Conservation (phyloP, 2,329 filamentous ascomycete species). For the Hymenoscyphus albidus region DNA sequence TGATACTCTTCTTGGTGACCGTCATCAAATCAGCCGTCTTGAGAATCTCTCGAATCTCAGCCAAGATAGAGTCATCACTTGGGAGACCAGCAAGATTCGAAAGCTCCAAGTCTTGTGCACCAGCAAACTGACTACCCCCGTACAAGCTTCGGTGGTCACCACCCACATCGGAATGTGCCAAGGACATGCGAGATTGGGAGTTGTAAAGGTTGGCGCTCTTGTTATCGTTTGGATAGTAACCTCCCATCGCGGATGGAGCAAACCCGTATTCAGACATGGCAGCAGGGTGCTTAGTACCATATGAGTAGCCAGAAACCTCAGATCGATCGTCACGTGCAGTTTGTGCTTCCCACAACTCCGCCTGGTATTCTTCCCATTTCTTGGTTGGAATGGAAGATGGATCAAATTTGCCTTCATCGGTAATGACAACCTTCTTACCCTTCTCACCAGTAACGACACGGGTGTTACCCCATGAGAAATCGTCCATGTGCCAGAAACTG, state of each 20-base stretch:
- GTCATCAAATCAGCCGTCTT: constrained; percentile 92
- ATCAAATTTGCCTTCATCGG: constrained; percentile 97
- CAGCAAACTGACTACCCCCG: constrained; percentile 48
- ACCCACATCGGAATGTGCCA: constrained; percentile 64
- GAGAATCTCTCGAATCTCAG: constrained; percentile 92
- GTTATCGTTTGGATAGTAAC: constrained; percentile 28
- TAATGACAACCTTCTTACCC: constrained; percentile 87
- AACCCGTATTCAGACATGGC: constrained; percentile 66
- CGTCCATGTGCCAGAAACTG: constrained; percentile 99
- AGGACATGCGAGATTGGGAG: constrained; percentile 69
- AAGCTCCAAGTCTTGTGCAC: constrained; percentile 67
- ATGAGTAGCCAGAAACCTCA: constrained; percentile 89
- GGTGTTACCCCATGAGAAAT: constrained; percentile 99
- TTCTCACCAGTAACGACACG: constrained; percentile 93
- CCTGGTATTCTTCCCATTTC: constrained; percentile 99
- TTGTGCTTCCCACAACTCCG: constrained; percentile 92
- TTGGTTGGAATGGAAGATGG: constrained; percentile 89
- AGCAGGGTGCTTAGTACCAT: constrained; percentile 74
- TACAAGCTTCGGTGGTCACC: constrained; percentile 43
- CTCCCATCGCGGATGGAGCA: constrained; percentile 45
- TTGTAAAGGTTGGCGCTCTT: constrained; percentile 37
- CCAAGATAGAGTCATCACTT: constrained; percentile 81
- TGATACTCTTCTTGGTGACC: constrained; percentile 98
- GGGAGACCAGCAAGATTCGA: constrained; percentile 69
- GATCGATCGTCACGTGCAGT: constrained; percentile 72